Base-by-base conservation (phyloP, 2,329 filamentous ascomycete genomes). In the Sporothrix sp. region DNA sequence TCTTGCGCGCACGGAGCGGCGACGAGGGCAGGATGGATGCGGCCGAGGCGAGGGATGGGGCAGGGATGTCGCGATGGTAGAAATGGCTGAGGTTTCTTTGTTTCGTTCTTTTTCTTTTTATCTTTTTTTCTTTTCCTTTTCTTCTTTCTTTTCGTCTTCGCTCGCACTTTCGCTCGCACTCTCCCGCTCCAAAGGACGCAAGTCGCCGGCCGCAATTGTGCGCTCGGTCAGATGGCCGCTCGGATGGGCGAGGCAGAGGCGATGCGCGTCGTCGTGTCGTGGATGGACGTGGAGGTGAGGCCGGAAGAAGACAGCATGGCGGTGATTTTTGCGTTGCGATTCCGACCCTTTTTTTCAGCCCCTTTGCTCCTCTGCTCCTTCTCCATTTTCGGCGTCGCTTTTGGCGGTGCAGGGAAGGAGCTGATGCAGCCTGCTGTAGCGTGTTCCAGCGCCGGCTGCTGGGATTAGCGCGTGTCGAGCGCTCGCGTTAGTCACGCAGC, bases 291-390 rank as follows among this genome's bases (percentile, higher is more conserved):
- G 5, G 25, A 18, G 11, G 27, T 36, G 38, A 43, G 28, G 38
- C 28, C 30, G 27, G 16, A 40, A 40, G 20, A 48, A 23, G 27
- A 35, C 47, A 50, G 38, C 28, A 50, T 36, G 37, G 47, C 47
- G 37, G 32, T 18, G 10, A 38, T 46, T 36, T 25, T 33, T n/a
- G n/a, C n/a, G n/a, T 32, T 21, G 28, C 23, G 16, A 32, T 39
- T 46, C 9, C n/a, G 14, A 16, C 25, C 30, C 18, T 38, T 40
- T 30, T 42, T 42, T 43, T 28, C n/a, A 28, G 27, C 40, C 16
- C 23, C 21, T 27, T 13, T 37, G 7, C 35, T 37, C 35, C 9
- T 25, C 4, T 7, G 20, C 38, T 27, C 21, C 18, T 28, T 28
- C 18, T 30, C 28, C 23, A 16, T 20, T 37, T 39, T 48, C 40